A percentile compares a stretch with the other conserved stretches of the same genome.
phyloP scores from a whole-genome alignment of 257 asterid genomes.

The Cinchona pubescens region DNA sequence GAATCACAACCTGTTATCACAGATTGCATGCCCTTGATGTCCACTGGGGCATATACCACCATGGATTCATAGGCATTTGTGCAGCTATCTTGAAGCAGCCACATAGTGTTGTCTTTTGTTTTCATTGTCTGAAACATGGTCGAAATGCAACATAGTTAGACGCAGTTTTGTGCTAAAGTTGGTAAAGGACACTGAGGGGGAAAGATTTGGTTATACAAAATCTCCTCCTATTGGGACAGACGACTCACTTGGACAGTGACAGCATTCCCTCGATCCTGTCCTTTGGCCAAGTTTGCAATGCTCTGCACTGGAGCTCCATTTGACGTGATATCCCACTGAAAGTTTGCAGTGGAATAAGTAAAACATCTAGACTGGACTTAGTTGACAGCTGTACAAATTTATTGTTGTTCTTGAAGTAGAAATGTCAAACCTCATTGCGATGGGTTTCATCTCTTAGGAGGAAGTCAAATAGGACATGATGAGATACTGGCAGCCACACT shows the following conservation, averaged over 20 bases:
- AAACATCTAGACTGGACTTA: neutral
- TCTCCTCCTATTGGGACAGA: slow-evolving; percentile 3
- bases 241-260: slow-evolving; percentile 63
- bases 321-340: slow-evolving; percentile 77
- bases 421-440: slow-evolving; percentile 59
- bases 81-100: slow-evolving; percentile 76
- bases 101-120: slow-evolving; percentile 40
- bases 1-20: slow-evolving; percentile 82
- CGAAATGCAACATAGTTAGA: neutral
- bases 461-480: slow-evolving; percentile 57
- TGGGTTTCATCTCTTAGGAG: slow-evolving; percentile 67
- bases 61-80: slow-evolving; percentile 61
- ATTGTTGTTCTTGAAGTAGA: neutral
- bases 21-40: slow-evolving; percentile 59
- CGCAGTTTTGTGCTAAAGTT: neutral
- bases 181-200: neutral
- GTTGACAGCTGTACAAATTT: neutral
- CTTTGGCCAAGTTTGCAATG: slow-evolving; percentile 73
- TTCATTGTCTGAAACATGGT: slow-evolving; percentile 48
- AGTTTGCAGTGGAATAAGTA: slow-evolving; percentile 5
- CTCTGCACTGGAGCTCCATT: slow-evolving; percentile 51
- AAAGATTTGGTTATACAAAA: neutral
- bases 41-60: slow-evolving; percentile 73
- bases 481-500: slow-evolving; percentile 79
- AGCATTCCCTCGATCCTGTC: slow-evolving; percentile 71